These are phyloP conservation scores for Amaranthus cruentus DNA, from an alignment of 148 eudicot genomes.

Conservation along the genomic window DNA sequence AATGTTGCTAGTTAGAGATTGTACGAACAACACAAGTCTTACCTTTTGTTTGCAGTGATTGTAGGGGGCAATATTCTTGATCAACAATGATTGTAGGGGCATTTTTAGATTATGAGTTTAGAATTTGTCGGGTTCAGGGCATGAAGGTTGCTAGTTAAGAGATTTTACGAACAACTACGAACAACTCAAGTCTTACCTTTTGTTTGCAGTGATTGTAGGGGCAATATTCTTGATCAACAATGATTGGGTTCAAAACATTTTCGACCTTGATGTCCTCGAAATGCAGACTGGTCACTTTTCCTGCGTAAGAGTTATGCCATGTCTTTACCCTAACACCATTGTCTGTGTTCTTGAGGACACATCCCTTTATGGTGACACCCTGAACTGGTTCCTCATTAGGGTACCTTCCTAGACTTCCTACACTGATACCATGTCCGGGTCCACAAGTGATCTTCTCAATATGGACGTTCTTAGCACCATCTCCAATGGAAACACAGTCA, in stretches of 20 bases:
- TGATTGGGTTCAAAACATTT: constrained; percentile 33
- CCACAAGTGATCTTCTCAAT: constrained; percentile 49
- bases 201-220: constrained; percentile 38
- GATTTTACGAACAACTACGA: too few species aligned
- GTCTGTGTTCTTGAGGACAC: constrained; percentile 37
- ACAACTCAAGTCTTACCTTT: constrained; percentile 10
- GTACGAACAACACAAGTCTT: background rate
- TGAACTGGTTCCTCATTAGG: constrained; percentile 28
- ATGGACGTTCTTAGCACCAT: constrained; percentile 36
- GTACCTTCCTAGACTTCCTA: constrained; percentile 57
- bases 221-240: constrained; percentile 54
- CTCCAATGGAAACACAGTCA: constrained; percentile 64
- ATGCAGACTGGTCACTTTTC: constrained; percentile 29
- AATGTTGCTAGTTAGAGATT: too few species aligned
- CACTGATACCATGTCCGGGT: constrained; percentile 63
- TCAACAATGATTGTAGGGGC: constrained; percentile 30
- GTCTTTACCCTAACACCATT: constrained; percentile 57
- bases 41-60: constrained; percentile 35
- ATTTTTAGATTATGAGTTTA: too few species aligned
- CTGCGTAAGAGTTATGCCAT: constrained; percentile 31
- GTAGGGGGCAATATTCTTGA: constrained; percentile 58
- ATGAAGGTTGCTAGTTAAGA: too few species aligned
- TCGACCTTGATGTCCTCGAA: constrained; percentile 41
- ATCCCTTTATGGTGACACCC: constrained; percentile 38
- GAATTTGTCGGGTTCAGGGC: too few species aligned